Conservation (phyloP, 441 rosid genomes). For the Pelargonium myrrhifolium region DNA sequence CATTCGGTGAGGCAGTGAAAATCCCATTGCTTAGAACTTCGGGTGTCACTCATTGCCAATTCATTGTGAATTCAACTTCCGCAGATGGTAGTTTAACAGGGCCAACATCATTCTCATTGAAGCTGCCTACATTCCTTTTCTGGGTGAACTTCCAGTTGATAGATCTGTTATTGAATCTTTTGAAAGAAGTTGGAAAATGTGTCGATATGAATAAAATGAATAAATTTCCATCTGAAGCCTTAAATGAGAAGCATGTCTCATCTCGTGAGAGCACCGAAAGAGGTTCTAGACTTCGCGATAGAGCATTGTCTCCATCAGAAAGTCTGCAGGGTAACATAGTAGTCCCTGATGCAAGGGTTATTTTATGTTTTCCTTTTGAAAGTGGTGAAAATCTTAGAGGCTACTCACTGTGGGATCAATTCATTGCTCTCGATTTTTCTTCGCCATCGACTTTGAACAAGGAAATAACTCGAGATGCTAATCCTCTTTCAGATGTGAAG, state of each 20-base stretch:
- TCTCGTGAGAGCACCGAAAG: slow-evolving; percentile 27
- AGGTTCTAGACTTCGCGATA: slow-evolving; percentile 30
- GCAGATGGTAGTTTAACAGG: slow-evolving; percentile 35
- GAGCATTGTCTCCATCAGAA: slow-evolving; percentile 28
- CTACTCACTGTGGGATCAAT: slow-evolving; percentile 50
- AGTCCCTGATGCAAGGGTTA: slow-evolving; percentile 58
- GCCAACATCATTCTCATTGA: slow-evolving; percentile 52
- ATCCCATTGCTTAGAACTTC: slow-evolving; percentile 57
- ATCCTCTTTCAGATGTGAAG: slow-evolving; percentile 29
- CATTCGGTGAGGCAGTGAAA: slow-evolving; percentile 39
- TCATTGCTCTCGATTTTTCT: slow-evolving; percentile 61
- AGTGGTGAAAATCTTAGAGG: slow-evolving; percentile 31
- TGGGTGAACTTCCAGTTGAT: slow-evolving; percentile 69
- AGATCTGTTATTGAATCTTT: slow-evolving; percentile 44
- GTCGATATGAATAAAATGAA: slow-evolving; percentile 27
- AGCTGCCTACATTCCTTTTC: slow-evolving; percentile 54
- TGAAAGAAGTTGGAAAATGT: slow-evolving; percentile 43
- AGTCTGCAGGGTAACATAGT: slow-evolving; percentile 51
- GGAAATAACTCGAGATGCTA: slow-evolving; percentile 26
- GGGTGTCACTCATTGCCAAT: slow-evolving; percentile 47
- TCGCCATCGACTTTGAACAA: slow-evolving; percentile 34
- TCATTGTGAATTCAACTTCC: slow-evolving; percentile 32
- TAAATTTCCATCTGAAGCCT: slow-evolving; percentile 21
- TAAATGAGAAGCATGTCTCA: slow-evolving; percentile 22
- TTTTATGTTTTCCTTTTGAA: slow-evolving; percentile 69